These are phyloP conservation scores for Botrytis cinerea DNA, from an alignment of 2,329 filamentous ascomycete genomes.

Conservation along the genomic window DNA sequence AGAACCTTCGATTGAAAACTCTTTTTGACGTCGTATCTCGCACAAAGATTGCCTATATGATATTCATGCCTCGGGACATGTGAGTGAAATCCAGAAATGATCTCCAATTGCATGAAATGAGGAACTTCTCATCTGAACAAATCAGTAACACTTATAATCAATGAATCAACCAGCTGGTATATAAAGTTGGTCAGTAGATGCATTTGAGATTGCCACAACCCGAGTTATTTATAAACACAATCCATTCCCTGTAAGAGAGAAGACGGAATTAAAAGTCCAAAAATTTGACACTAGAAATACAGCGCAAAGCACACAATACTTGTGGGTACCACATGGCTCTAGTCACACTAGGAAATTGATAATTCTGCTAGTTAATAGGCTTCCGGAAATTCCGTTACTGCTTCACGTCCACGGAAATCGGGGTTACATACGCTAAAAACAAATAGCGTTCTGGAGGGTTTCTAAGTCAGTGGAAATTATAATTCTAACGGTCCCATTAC, in stretches of 20 bases:
- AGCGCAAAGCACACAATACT: conserved; percentile 9
- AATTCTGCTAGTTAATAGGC: neutral
- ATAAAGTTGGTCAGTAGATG: conserved; percentile 16
- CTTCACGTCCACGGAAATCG: neutral
- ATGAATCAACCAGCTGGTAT: neutral
- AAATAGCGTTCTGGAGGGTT: neutral
- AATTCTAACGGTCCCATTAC: neutral
- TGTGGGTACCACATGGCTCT: neutral
- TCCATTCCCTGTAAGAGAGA: neutral
- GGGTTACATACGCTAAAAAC: neutral
- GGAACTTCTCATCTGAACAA: neutral
- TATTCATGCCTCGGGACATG: neutral
- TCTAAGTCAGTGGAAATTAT: neutral
- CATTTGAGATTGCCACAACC: neutral
- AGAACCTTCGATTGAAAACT: neutral
- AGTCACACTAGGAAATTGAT: neutral
- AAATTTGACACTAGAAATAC: neutral
- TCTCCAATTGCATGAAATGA: neutral
- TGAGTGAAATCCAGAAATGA: neutral
- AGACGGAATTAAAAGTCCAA: neutral
- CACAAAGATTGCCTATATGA: neutral
- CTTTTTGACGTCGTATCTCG: neutral
- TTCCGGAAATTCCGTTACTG: neutral
- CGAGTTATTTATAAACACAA: neutral
- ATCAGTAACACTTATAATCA: neutral